Percentiles rank a stretch among this genome's conserved stretches.
These are phyloP conservation scores for Acanthamoeba sp. DNA, from an alignment of 208 protist species.

Conservation along the genomic window DNA sequence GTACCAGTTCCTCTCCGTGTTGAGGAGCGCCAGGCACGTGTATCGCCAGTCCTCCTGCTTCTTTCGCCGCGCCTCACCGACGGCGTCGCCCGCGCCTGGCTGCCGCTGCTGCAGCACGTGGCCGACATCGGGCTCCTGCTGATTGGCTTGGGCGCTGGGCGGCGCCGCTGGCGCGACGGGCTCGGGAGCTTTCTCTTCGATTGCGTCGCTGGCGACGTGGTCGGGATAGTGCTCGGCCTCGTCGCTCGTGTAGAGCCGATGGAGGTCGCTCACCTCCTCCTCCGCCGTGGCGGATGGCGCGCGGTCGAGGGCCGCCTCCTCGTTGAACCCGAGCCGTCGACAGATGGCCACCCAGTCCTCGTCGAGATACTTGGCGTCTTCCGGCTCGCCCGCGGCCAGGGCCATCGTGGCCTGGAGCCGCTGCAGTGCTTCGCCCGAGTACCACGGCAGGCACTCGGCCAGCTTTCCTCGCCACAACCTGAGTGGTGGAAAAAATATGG, in stretches of 20 bases:
- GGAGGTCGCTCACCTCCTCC: neutral
- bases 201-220: neutral
- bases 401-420: neutral
- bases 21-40: slow-evolving; percentile 16
- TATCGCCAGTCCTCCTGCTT: slow-evolving; percentile 17
- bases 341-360: neutral
- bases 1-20: neutral
- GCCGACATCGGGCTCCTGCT: too few relatives aligned
- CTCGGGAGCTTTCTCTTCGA: too few relatives aligned
- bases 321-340: neutral
- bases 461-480: slow-evolving; percentile 32
- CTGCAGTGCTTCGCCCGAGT: neutral
- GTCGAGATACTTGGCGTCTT: neutral
- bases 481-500: neutral
- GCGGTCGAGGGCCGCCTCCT: neutral
- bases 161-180: too few relatives aligned
- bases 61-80: too few relatives aligned
- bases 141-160: too few relatives aligned
- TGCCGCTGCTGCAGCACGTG: too few relatives aligned
- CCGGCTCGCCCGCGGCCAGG: neutral
- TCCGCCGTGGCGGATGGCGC: neutral
- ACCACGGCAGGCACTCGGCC: neutral
- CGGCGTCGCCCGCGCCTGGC: too few relatives aligned
- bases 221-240: neutral
- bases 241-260: neutral